These are phyloP conservation scores for Exophiala calicioides DNA, from an alignment of 2,329 filamentous ascomycete species.

Conservation along the genomic window DNA sequence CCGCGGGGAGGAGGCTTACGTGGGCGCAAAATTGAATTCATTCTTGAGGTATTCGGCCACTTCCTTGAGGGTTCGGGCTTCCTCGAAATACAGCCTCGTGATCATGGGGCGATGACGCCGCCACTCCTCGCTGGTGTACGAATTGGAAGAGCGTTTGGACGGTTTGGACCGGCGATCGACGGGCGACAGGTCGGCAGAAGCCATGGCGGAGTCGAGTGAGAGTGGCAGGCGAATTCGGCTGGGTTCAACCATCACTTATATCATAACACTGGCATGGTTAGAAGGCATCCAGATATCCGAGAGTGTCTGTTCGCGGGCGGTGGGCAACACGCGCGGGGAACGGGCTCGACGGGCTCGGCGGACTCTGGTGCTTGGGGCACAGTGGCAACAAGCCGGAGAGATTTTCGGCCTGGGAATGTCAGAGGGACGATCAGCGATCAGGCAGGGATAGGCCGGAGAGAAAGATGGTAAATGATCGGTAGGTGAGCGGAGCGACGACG, in stretches of 20 bases:
- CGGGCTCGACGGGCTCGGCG: too few relatives aligned
- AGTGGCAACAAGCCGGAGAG: too few relatives aligned
- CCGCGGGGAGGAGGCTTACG: constrained; percentile 23
- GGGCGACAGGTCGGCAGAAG: constrained; percentile 15
- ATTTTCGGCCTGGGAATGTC: too few relatives aligned
- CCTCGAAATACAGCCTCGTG: constrained; percentile 31
- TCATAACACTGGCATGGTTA: not conserved
- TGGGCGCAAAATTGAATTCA: constrained; percentile 31
- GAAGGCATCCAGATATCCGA: too few relatives aligned
- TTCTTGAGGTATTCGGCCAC: constrained; percentile 30
- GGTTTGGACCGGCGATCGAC: constrained; percentile 24
- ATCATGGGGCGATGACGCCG: constrained; percentile 30
- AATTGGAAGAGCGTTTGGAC: constrained; percentile 31
- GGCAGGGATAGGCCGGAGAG: too few relatives aligned
- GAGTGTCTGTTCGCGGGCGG: too few relatives aligned
- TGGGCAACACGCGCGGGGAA: too few relatives aligned
- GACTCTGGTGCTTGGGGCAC: too few relatives aligned
- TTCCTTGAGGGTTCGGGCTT: constrained; percentile 32
- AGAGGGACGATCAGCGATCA: too few relatives aligned
- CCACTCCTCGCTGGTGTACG: constrained; percentile 32
- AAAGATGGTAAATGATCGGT: too few relatives aligned
- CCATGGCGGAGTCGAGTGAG: constrained; percentile 15
- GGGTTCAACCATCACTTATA: constrained; percentile 6
- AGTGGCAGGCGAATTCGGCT: not conserved
- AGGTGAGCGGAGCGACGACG: too few relatives aligned